Percentiles rank a stretch among this genome's conserved stretches.
Conservation (phyloP, 495 filamentous ascomycete genomes). For the Beverwykella pulmonaria region DNA sequence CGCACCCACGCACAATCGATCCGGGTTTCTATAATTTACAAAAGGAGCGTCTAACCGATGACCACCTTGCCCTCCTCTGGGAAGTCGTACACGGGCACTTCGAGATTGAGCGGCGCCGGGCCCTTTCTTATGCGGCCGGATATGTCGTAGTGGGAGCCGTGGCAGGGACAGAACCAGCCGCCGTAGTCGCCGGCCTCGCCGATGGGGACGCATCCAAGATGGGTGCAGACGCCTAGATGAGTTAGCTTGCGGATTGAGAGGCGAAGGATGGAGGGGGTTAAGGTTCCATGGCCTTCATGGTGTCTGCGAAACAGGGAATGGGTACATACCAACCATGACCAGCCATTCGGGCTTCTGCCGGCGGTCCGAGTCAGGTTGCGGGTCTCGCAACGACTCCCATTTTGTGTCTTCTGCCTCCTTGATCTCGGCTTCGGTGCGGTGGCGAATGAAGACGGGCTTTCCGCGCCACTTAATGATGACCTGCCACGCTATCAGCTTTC, state of each 20-base stretch:
- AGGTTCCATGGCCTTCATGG: too few relatives aligned
- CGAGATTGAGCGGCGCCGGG: slow-evolving; percentile 94
- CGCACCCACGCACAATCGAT: background rate
- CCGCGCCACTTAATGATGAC: slow-evolving; percentile 99
- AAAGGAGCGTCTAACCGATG: slow-evolving; percentile 45
- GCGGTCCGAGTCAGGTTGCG: slow-evolving; percentile 85
- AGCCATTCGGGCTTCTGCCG: slow-evolving; percentile 99
- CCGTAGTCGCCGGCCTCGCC: slow-evolving; percentile 97
- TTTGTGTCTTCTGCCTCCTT: slow-evolving; percentile 59
- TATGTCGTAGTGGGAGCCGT: slow-evolving; percentile 99
- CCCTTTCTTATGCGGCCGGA: slow-evolving; percentile 95
- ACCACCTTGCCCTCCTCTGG: slow-evolving; percentile 47
- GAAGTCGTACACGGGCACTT: slow-evolving; percentile 82
- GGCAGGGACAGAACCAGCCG: slow-evolving; percentile 99
- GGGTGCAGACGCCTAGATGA: slow-evolving; percentile 86
- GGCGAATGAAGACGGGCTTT: slow-evolving; percentile 99
- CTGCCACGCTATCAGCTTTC: slow-evolving; percentile 50
- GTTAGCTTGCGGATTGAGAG: slow-evolving; percentile 1
- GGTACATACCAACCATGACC: slow-evolving; percentile 85
- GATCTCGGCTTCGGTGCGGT: slow-evolving; percentile 78
- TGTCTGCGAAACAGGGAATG: background rate
- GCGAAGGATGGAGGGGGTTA: too few relatives aligned
- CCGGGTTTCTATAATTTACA: slow-evolving; percentile 27
- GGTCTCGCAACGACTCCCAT: slow-evolving; percentile 81
- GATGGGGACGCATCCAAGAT: slow-evolving; percentile 98